Evolutionary conservation across 169 alveolate species (phyloP).

Genomic region (Sarcocystis neurona): DNA sequence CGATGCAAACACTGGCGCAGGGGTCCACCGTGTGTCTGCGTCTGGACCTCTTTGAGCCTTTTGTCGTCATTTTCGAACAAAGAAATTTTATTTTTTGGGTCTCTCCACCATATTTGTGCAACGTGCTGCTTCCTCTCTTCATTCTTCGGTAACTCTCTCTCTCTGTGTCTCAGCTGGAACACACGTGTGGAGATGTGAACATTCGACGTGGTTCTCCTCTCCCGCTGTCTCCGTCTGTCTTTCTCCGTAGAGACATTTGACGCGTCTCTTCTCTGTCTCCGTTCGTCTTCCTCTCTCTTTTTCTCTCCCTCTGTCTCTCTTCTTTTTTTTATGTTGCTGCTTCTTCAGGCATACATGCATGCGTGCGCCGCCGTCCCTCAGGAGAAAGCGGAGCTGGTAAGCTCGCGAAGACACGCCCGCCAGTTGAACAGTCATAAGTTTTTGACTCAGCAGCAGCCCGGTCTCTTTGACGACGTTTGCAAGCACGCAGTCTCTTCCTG

Average conservation of each 20-base stretch:
- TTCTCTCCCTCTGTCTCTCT: background rate
- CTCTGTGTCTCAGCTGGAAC: background rate
- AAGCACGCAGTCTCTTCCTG: background rate
- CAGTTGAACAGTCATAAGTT: no score
- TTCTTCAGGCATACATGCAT: background rate
- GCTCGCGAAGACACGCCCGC: background rate
- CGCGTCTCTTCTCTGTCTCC: background rate
- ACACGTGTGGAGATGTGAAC: background rate
- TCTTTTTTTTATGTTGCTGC: background rate
- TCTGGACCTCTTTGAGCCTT: no score
- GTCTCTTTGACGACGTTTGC: no score
- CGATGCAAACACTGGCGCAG: no score
- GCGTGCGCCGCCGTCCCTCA: background rate
- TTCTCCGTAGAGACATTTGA: no score
- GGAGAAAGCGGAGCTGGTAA: constrained; percentile 19
- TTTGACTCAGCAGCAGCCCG: no score
- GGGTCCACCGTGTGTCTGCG: no score
- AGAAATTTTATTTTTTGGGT: no score
- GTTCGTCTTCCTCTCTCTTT: background rate
- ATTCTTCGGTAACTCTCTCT: background rate
- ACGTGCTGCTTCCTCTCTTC: background rate
- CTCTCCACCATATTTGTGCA: no score
- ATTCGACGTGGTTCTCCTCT: background rate
- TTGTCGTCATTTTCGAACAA: no score
- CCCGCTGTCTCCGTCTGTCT: background rate